Conservation (phyloP, 441 rosid genomes). For the Manihot esculenta region DNA sequence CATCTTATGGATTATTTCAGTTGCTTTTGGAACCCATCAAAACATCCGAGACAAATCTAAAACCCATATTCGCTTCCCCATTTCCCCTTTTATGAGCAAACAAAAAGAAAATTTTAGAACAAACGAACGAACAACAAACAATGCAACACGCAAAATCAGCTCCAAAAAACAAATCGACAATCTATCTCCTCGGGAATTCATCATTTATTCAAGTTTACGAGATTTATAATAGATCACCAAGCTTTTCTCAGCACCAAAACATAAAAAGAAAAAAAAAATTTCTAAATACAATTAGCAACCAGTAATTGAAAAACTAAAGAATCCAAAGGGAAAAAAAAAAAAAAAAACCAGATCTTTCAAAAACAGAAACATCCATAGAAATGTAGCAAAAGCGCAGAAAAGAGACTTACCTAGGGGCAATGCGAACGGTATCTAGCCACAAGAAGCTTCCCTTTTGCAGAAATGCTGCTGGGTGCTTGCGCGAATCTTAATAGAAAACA, state of each 20-base stretch:
- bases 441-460: no score
- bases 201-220: neutral
- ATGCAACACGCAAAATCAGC: conserved; percentile 6
- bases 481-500: no score
- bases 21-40: neutral
- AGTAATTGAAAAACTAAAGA: neutral
- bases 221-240: neutral
- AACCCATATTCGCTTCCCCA: neutral
- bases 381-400: neutral
- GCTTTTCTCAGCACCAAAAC: conserved; percentile 10
- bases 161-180: neutral
- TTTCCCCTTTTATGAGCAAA: neutral
- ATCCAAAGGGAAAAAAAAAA: neutral
- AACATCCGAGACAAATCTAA: conserved; percentile 5
- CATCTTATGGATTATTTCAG: neutral
- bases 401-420: conserved; percentile 21
- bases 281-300: conserved; percentile 4
- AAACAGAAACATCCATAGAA: neutral
- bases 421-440: conserved; percentile 32
- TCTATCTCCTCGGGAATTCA: neutral
- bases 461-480: no score
- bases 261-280: neutral
- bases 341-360: conserved; percentile 23
- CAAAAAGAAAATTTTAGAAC: neutral
- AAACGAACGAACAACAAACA: neutral